Evolutionary conservation across 257 asterid genomes (phyloP).

Genomic region (Primulina tabacum): DNA sequence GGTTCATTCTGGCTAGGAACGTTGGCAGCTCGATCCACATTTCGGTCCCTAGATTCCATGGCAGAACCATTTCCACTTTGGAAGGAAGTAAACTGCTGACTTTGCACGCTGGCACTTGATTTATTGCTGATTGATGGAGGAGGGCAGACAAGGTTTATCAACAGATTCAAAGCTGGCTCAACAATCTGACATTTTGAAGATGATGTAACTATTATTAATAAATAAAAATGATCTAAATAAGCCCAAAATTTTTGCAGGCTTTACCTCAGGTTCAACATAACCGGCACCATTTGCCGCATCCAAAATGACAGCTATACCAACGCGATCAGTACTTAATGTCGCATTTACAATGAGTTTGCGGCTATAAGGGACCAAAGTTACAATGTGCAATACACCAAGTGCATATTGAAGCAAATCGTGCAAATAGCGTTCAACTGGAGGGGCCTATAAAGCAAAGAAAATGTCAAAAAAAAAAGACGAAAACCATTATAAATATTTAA

Average conservation of each 20-base stretch:
- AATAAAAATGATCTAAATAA: slow-evolving; percentile 3
- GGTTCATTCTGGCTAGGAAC: slow-evolving; percentile 48
- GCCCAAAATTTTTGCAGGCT: neutral
- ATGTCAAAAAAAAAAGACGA: slow-evolving; percentile 11
- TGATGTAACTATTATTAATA: neutral
- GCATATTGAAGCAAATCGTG: slow-evolving; percentile 95
- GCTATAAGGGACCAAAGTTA: slow-evolving; percentile 80
- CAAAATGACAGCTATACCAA: slow-evolving; percentile 91
- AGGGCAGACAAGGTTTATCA: slow-evolving; percentile 95
- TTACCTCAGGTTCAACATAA: slow-evolving; percentile 94
- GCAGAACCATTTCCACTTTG: slow-evolving; percentile 56
- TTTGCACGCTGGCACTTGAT: slow-evolving; percentile 61
- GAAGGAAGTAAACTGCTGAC: slow-evolving; percentile 54
- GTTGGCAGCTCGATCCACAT: slow-evolving; percentile 47
- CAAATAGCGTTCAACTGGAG: slow-evolving; percentile 96
- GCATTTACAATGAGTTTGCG: slow-evolving; percentile 82
- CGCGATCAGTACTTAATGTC: slow-evolving; percentile 86
- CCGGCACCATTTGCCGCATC: slow-evolving; percentile 97
- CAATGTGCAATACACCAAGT: slow-evolving; percentile 82
- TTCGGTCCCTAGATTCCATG: slow-evolving; percentile 63
- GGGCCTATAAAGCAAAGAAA: slow-evolving; percentile 58
- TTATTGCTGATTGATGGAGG: slow-evolving; percentile 98
- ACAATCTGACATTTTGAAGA: slow-evolving; percentile 60
- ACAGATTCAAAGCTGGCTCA: slow-evolving; percentile 80
- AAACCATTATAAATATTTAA: neutral